phyloP scores from a whole-genome alignment of 106 monocot species.

The Triglochin maritima region DNA sequence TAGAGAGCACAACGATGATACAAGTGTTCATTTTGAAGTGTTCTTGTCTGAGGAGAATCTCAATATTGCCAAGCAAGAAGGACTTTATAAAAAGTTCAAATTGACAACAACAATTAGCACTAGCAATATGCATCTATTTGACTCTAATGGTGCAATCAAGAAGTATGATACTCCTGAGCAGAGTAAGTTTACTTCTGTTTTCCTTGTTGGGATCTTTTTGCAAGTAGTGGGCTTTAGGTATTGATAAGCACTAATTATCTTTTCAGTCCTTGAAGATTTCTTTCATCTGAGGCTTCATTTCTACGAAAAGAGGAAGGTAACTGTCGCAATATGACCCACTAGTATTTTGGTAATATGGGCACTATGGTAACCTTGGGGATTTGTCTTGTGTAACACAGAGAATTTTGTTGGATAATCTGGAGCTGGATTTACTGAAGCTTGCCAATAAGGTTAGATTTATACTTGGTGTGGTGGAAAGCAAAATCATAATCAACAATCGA shows the following conservation, averaged over 20 bases:
- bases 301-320: constrained; percentile 86
- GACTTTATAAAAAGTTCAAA: constrained; percentile 85
- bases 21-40: constrained; percentile 63
- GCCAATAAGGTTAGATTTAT: constrained; percentile 87
- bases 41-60: constrained; percentile 67
- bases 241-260: background rate
- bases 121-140: constrained; percentile 97
- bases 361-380: no score
- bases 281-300: constrained; percentile 49
- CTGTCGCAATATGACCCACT: no score
- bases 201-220: background rate
- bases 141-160: constrained; percentile 62
- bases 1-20: constrained; percentile 64
- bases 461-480: constrained; percentile 52
- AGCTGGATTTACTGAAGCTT: constrained; percentile 58
- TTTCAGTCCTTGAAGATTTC: constrained; percentile 80
- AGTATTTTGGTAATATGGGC: no score
- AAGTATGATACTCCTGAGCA: constrained; percentile 87
- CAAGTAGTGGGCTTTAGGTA: background rate
- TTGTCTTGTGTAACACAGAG: constrained; percentile 25
- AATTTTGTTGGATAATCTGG: constrained; percentile 49
- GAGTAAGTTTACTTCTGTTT: constrained; percentile 30
- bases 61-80: constrained; percentile 58
- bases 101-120: constrained; percentile 67
- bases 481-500: constrained; percentile 59